These are phyloP conservation scores for Haberlea rhodopensis DNA, from an alignment of 257 asterid genomes.

Conservation along the genomic window DNA sequence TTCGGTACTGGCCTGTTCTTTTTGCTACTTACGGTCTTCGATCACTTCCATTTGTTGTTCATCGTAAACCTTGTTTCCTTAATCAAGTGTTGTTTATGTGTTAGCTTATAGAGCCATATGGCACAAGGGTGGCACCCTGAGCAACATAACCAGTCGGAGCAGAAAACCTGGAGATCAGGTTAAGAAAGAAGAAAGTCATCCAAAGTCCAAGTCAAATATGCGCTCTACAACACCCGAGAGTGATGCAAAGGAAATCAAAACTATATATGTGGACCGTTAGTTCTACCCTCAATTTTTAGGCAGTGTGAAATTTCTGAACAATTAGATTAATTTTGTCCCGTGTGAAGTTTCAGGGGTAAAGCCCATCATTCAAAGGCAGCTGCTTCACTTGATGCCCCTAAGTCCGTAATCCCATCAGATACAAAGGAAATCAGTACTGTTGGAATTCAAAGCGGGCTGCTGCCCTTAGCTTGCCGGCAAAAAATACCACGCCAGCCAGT, in stretches of 20 bases:
- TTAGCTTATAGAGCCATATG: slow-evolving; percentile 58
- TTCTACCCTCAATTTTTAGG: slow-evolving; percentile 7
- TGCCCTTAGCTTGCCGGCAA: slow-evolving; percentile 38
- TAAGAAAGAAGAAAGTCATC: slow-evolving; percentile 56
- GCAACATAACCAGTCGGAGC: slow-evolving; percentile 47
- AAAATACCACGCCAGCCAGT: slow-evolving; percentile 37
- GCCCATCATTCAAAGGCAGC: slow-evolving; percentile 44
- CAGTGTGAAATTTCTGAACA: slow-evolving; percentile 13
- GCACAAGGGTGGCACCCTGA: slow-evolving; percentile 52
- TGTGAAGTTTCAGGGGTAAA: slow-evolving; percentile 72
- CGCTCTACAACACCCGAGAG: slow-evolving; percentile 56
- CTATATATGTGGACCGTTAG: slow-evolving; percentile 93
- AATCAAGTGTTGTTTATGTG: slow-evolving; percentile 23
- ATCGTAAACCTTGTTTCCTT: slow-evolving; percentile 18
- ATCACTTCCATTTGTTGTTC: slow-evolving; percentile 10
- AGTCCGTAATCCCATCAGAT: slow-evolving; percentile 44
- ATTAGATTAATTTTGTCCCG: slow-evolving; percentile 23
- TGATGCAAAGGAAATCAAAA: slow-evolving; percentile 86
- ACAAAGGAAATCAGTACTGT: slow-evolving; percentile 46
- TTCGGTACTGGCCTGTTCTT: slow-evolving; percentile 49
- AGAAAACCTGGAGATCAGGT: slow-evolving; percentile 47
- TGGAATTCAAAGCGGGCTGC: slow-evolving; percentile 59
- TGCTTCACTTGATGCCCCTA: slow-evolving; percentile 47
- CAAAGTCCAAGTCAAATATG: slow-evolving; percentile 53
- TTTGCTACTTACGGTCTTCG: slow-evolving; percentile 10